A percentile compares a stretch with the other conserved stretches of the same genome.
phyloP scores from a whole-genome alignment of 768 basidiomycete species.

The Pisolithus microcarpus region DNA sequence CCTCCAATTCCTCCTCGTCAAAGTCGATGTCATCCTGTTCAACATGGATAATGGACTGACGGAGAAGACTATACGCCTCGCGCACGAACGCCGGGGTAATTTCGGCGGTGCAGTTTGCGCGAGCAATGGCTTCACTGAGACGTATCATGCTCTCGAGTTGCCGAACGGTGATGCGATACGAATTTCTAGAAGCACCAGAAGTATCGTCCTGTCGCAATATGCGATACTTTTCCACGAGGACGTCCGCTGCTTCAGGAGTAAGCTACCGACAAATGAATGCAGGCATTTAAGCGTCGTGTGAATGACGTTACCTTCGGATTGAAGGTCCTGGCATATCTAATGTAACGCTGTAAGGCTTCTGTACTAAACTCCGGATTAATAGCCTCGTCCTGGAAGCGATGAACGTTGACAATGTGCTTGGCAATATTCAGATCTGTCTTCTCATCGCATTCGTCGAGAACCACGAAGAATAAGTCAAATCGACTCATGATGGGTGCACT shows the following conservation, averaged over 20 bases:
- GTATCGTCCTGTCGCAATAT: slow-evolving; percentile 89
- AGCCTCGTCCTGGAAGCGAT: slow-evolving; percentile 90
- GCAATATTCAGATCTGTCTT: slow-evolving; percentile 90
- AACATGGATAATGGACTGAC: slow-evolving; percentile 98
- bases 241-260: slow-evolving; percentile 84
- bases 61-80: slow-evolving; percentile 88
- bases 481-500: slow-evolving; percentile 98
- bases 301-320: slow-evolving; percentile 73
- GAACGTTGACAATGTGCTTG: slow-evolving; percentile 95
- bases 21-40: slow-evolving; percentile 99
- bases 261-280: slow-evolving; percentile 45
- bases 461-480: slow-evolving; percentile 96
- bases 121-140: slow-evolving; percentile 91
- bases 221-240: slow-evolving; percentile 94
- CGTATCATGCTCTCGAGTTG: slow-evolving; percentile 99
- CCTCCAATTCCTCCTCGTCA: slow-evolving; percentile 79
- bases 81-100: slow-evolving; percentile 92
- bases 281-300: neutral
- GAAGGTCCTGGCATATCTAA: slow-evolving; percentile 95
- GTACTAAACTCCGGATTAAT: slow-evolving; percentile 97
- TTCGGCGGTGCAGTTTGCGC: slow-evolving; percentile 96
- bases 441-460: slow-evolving; percentile 94
- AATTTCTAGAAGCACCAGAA: slow-evolving; percentile 79
- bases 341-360: slow-evolving; percentile 92
- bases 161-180: slow-evolving; percentile 95